These are phyloP conservation scores for Ophiostoma populinum DNA, from an alignment of 2,329 filamentous ascomycete species.

Conservation along the genomic window DNA sequence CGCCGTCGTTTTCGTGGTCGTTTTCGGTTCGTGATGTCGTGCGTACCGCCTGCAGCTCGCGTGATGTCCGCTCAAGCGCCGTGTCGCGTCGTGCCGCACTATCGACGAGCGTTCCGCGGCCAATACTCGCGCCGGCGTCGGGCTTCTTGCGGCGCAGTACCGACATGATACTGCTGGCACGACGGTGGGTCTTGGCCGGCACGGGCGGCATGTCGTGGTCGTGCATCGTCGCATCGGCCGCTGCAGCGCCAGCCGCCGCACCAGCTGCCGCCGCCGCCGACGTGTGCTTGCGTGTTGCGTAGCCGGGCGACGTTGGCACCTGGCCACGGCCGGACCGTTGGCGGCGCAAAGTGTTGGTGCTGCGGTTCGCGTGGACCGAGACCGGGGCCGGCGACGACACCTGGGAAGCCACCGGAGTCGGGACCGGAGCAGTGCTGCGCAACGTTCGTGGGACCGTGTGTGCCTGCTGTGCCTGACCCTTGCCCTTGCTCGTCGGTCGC, in stretches of 20 bases:
- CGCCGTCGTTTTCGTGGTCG: constrained; percentile 1
- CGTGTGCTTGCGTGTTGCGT: too few species aligned
- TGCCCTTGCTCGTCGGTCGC: too few species aligned
- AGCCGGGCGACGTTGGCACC: constrained; percentile 11
- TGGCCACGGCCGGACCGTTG: constrained; percentile 25
- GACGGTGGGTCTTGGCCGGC: constrained; percentile 14
- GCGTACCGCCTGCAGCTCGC: constrained; percentile 31
- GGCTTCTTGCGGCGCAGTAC: constrained; percentile 49
- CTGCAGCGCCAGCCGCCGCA: constrained; percentile 10
- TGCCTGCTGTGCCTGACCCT: too few species aligned
- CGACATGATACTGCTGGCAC: constrained; percentile 32
- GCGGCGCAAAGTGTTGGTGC: constrained; percentile 18
- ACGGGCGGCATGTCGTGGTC: too few species aligned
- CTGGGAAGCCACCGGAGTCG: too few species aligned
- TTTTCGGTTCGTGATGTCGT: too few species aligned
- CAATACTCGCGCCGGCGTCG: constrained; percentile 24
- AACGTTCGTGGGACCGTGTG: constrained; percentile 22
- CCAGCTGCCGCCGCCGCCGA: constrained; percentile 1
- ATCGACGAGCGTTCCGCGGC: constrained; percentile 33
- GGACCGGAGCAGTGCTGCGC: too few species aligned
- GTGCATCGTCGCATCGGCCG: too few species aligned
- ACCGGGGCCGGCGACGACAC: not conserved
- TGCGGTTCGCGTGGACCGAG: not conserved
- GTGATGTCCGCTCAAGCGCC: constrained; percentile 38
- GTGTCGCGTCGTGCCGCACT: constrained; percentile 46